Conservation (phyloP, 139 green algal genomes). For the Desmodesmus armatus region DNA sequence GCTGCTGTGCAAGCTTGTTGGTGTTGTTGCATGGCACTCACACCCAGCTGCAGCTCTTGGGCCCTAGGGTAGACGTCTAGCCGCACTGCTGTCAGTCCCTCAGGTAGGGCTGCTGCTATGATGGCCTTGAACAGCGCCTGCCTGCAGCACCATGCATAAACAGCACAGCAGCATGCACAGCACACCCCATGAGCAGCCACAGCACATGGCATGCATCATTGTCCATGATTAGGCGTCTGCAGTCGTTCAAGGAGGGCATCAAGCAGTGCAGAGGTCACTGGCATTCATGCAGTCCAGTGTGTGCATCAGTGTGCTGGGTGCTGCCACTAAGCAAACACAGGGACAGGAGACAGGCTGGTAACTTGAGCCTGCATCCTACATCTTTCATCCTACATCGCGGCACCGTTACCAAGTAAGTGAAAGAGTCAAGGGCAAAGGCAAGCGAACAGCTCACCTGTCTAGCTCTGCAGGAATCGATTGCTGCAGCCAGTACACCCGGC, state of each 20-base stretch:
- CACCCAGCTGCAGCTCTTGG: constrained; percentile 22
- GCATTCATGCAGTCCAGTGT: neutral
- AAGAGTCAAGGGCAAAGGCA: no score
- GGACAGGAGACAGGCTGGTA: no score
- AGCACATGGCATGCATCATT: neutral
- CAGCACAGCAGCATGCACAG: neutral
- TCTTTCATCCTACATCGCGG: no score
- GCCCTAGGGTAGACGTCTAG: constrained; percentile 22
- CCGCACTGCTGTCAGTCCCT: neutral
- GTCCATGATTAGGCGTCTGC: neutral
- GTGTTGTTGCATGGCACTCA: no score
- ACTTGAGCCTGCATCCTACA: no score
- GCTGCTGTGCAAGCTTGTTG: no score
- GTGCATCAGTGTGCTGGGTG: neutral
- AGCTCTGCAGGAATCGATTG: neutral
- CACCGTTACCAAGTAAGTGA: no score
- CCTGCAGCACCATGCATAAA: neutral
- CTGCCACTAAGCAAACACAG: neutral
- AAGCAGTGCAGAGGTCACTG: neutral
- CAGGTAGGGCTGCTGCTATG: neutral
- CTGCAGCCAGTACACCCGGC: constrained; percentile 27
- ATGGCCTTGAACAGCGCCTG: constrained; percentile 3
- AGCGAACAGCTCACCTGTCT: neutral
- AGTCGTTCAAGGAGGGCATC: neutral
- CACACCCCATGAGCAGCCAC: neutral